Percentiles rank a stretch among this genome's conserved stretches.
phyloP scores from a whole-genome alignment of 2,329 filamentous ascomycete genomes.

The Atkinsonella texensis region DNA sequence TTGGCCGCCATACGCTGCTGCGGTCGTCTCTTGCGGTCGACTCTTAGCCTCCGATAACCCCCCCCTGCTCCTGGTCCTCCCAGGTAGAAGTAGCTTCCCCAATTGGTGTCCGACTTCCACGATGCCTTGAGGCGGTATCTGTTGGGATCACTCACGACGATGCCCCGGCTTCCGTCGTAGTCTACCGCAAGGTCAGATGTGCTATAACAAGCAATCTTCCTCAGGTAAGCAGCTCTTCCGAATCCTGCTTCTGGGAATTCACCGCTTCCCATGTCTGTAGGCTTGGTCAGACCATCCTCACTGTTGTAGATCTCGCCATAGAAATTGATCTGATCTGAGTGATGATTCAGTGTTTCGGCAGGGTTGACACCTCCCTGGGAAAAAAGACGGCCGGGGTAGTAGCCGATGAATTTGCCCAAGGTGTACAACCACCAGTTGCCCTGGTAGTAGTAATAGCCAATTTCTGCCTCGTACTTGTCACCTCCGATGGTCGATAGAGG shows the following conservation, averaged over 20 bases:
- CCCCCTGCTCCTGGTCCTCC: conserved; percentile 12
- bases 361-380: conserved; percentile 3
- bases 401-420: conserved; percentile 9
- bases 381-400: conserved; percentile 12
- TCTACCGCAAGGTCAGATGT: not conserved
- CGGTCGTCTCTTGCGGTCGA: not conserved
- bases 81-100: conserved; percentile 11
- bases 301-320: conserved; percentile 14
- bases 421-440: conserved; percentile 13
- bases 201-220: conserved; percentile 10
- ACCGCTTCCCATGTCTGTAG: conserved; percentile 14
- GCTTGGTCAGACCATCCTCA: conserved; percentile 7
- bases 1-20: not conserved
- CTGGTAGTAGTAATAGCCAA: conserved; percentile 6
- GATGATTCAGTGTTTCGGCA: conserved; percentile 6
- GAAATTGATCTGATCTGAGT: conserved; percentile 9
- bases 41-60: conserved; percentile 9
- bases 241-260: conserved; percentile 11
- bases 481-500: conserved; percentile 9
- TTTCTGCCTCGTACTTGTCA: conserved; percentile 8
- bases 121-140: conserved; percentile 8
- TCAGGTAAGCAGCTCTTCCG: conserved; percentile 10
- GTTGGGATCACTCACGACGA: conserved; percentile 7
- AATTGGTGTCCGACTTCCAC: conserved; percentile 9
- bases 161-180: conserved; percentile 4